Conservation (phyloP, 192 early-diverging fungal genomes). For the Backusella morwellensis region DNA sequence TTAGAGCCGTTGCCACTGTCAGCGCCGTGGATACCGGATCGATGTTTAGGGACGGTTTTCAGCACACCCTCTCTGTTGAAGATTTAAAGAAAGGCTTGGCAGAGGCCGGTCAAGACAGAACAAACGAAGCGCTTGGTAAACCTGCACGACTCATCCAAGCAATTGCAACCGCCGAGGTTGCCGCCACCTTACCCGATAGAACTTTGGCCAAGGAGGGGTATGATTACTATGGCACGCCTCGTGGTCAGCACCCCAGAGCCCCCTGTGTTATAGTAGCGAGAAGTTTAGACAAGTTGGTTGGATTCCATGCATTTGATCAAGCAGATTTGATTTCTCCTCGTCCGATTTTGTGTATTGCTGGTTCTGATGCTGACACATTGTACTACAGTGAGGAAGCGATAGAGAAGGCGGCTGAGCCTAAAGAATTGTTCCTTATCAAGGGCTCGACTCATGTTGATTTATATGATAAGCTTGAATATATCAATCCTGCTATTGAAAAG, state of each 20-base stretch:
- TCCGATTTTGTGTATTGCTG: slow-evolving; percentile 24
- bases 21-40: slow-evolving; percentile 14
- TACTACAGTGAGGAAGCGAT: slow-evolving; percentile 15
- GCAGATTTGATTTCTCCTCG: slow-evolving; percentile 20
- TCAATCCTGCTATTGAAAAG: neutral
- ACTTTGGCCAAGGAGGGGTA: slow-evolving; percentile 16
- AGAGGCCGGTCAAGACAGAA: slow-evolving; percentile 15
- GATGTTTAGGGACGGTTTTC: slow-evolving; percentile 3
- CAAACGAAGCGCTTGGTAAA: slow-evolving; percentile 18
- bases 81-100: slow-evolving; percentile 5
- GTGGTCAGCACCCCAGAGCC: slow-evolving; percentile 21
- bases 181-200: slow-evolving; percentile 3
- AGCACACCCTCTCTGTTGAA: slow-evolving; percentile 1
- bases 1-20: slow-evolving; percentile 24
- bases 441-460: slow-evolving; percentile 30
- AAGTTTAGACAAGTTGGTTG: slow-evolving; percentile 19
- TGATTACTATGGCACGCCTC: slow-evolving; percentile 32
- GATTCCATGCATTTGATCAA: slow-evolving; percentile 18
- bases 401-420: slow-evolving; percentile 16
- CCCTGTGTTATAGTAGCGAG: slow-evolving; percentile 10
- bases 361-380: slow-evolving; percentile 33
- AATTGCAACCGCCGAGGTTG: neutral
- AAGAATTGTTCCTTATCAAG: slow-evolving; percentile 25
- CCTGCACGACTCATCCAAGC: slow-evolving; percentile 16
- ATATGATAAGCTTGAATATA: slow-evolving; percentile 20